Evolutionary conservation across 805 yeast species (phyloP), one percentile per base, ranked within the genome.

Genomic region (Zygotorulaspora sp.): DNA sequence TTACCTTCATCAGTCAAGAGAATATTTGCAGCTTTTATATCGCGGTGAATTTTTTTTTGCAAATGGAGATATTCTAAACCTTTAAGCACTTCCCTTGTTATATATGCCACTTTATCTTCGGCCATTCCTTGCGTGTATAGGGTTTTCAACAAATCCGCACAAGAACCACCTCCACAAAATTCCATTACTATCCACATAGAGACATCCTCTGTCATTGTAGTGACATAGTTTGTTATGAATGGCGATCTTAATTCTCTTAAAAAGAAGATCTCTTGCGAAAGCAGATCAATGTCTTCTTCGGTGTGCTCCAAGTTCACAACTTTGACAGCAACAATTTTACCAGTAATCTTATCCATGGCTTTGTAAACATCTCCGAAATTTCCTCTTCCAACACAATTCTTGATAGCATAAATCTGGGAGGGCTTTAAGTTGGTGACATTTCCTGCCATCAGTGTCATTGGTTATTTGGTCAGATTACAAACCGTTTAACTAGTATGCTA

Each of bases 131-230:
- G 32, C 17, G 29, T 41, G 34, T 56, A 53, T 22, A 43, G 38
- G 33, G 68, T 67, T 52, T 71, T 77, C 28, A 90, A 54, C 38
- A 87, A 68, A 52, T 84, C 95, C 2, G 83, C 71, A 59, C 95
- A 84, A 1, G 96, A 85, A 0, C 97, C 96, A 19, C 94, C 97
- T 9, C 90, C 96, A 61, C 97, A 92, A 55, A 75, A 87, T 58
- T 90, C 98, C 96, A 92, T 86, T 4, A 81, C 81, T 32, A 90
- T 84, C 82, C 88, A 89, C 77, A 92, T 76, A 5, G 76, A 71
- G 29, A 77, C 76, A 30, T 78, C 86, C 30, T 70, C 67, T 4
- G 82, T 59, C 52, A 77, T 75, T 1, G 96, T 78, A 32, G 78
- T 79, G 50, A 66, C 70, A 55, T 79, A 78, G 30, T 71, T 69